These are phyloP conservation scores for Sanghuangporus sanghuang DNA, from an alignment of 1,284 basidiomycete species.

Conservation along the genomic window DNA sequence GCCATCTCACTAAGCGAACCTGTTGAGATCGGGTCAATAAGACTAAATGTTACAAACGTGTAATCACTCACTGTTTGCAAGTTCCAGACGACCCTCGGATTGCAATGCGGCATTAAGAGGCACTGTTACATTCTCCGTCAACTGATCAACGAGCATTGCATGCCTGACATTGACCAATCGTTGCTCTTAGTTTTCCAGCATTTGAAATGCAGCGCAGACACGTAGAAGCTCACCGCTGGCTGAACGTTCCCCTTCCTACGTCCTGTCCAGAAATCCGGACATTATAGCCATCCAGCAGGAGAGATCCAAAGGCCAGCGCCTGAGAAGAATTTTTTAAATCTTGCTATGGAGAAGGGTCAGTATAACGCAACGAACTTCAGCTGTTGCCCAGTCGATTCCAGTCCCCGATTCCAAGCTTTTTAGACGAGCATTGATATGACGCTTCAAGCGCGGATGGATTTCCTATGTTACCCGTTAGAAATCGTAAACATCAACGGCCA, in stretches of 20 bases:
- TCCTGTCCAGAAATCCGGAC: conserved; percentile 88
- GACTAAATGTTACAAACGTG: neutral
- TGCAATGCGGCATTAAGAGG: conserved; percentile 68
- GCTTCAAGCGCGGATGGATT: conserved; percentile 72
- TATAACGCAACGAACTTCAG: conserved; percentile 52
- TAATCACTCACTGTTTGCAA: conserved; percentile 71
- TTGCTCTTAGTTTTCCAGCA: neutral
- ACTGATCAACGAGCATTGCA: conserved; percentile 87
- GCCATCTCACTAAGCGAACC: conserved; percentile 85
- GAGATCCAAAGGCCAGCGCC: conserved; percentile 81
- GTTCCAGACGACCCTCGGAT: conserved; percentile 68
- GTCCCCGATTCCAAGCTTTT: conserved; percentile 63
- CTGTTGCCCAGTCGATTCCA: conserved; percentile 83
- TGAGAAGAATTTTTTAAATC: conserved; percentile 23
- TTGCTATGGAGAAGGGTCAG: neutral
- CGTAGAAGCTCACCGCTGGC: conserved; percentile 54
- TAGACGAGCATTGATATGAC: conserved; percentile 78
- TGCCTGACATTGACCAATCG: conserved; percentile 41
- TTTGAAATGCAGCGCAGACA: neutral
- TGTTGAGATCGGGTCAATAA: conserved; percentile 26
- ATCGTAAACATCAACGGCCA: neutral
- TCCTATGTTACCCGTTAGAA: conserved; percentile 38
- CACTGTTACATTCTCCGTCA: conserved; percentile 70
- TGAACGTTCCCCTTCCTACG: conserved; percentile 86
- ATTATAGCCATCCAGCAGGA: conserved; percentile 75